phyloP scores from a whole-genome alignment of 176 grass and related monocot genomes.

The Luzula sylvatica region DNA sequence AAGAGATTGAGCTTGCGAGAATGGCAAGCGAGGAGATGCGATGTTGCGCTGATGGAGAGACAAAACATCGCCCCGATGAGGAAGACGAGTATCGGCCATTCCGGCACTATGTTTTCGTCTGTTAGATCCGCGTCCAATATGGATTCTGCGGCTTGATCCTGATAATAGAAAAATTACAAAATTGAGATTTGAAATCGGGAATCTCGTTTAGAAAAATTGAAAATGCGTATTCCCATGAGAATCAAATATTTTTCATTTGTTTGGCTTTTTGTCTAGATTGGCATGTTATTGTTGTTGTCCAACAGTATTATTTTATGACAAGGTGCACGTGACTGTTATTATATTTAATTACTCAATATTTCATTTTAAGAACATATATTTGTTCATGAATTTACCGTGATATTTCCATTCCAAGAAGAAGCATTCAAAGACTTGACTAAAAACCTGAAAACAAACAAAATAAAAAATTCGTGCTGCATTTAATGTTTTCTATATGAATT shows the following conservation, averaged over 20 bases:
- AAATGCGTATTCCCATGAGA: no score
- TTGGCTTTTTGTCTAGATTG: no score
- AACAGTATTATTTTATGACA: background rate
- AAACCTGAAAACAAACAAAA: constrained; percentile 28
- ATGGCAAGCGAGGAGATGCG: constrained; percentile 92
- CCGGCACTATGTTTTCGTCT: constrained; percentile 26
- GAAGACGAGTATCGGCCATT: constrained; percentile 80
- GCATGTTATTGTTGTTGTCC: no score
- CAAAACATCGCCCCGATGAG: constrained; percentile 72
- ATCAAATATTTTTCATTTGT: no score
- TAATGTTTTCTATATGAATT: background rate
- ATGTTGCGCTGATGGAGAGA: constrained; percentile 54
- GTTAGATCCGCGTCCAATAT: background rate
- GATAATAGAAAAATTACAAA: background rate
- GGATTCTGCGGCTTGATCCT: constrained; percentile 6
- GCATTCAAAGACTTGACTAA: constrained; percentile 42
- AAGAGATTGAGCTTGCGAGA: constrained; percentile 48
- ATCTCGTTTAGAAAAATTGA: no score
- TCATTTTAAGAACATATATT: background rate
- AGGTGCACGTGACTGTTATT: background rate
- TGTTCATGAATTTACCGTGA: constrained; percentile 28
- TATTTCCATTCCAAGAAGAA: constrained; percentile 34
- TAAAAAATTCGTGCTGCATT: background rate
- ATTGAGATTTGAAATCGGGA: no score
- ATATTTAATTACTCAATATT: background rate